Percentiles rank a stretch among this genome's conserved stretches.
These are phyloP conservation scores for Mucor mucedo DNA, from an alignment of 371 early-diverging fungal genomes.

Conservation along the genomic window DNA sequence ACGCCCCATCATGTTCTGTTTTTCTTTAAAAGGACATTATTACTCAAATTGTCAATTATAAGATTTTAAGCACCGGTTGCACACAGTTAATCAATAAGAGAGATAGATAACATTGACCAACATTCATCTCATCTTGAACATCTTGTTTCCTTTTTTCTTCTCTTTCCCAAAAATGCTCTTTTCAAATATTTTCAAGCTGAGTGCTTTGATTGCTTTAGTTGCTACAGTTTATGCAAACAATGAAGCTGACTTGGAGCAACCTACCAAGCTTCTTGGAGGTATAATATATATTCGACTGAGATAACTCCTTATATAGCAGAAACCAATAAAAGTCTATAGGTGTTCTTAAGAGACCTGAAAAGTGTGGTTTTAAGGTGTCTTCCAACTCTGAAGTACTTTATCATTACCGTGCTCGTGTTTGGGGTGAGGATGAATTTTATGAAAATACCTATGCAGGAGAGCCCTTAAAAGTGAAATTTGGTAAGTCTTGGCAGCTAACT, in stretches of 20 bases:
- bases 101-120: too few relatives aligned
- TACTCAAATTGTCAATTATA: slow-evolving; percentile 11
- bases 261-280: slow-evolving; percentile 41
- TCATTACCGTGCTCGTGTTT: slow-evolving; percentile 38
- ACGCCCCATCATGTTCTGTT: not conserved
- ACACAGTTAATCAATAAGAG: not conserved
- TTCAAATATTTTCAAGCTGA: not conserved
- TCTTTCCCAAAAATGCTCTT: not conserved
- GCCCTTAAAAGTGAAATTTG: slow-evolving; percentile 31
- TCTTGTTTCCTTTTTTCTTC: not conserved
- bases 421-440: slow-evolving; percentile 37
- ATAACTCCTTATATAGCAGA: not conserved
- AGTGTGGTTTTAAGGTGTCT: slow-evolving; percentile 29
- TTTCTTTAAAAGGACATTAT: slow-evolving; percentile 24
- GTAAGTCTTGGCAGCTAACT: slow-evolving; percentile 15
- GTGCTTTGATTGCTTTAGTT: slow-evolving; percentile 1
- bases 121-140: not conserved
- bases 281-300: slow-evolving; percentile 4
- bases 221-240: slow-evolving; percentile 6
- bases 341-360: slow-evolving; percentile 26
- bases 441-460: slow-evolving; percentile 34
- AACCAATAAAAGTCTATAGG: slow-evolving; percentile 7
- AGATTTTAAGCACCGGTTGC: not conserved
- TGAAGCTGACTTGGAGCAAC: slow-evolving; percentile 25
- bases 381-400: slow-evolving; percentile 32